These are phyloP conservation scores for Colletotrichum cuscutae DNA, from an alignment of 2,329 filamentous ascomycete genomes.

Conservation along the genomic window DNA sequence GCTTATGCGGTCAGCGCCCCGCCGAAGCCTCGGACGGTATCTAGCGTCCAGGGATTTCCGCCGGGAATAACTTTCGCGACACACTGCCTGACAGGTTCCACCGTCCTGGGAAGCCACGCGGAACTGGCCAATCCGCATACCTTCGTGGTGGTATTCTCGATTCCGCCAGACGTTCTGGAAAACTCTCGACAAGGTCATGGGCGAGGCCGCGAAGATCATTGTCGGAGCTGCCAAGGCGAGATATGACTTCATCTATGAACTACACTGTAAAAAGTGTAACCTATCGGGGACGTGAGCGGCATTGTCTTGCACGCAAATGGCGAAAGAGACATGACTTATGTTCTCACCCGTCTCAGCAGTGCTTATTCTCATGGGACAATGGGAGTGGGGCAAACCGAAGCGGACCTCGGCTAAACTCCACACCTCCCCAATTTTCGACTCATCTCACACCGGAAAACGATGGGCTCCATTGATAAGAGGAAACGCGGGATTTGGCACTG, in stretches of 20 bases:
- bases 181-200: neutral
- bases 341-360: neutral
- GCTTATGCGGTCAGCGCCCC: conserved; percentile 5
- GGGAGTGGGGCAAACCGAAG: conserved; percentile 8
- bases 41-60: neutral
- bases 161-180: neutral
- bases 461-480: conserved; percentile 15
- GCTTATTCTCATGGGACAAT: conserved; percentile 14
- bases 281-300: neutral
- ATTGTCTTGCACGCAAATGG: neutral
- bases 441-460: conserved; percentile 11
- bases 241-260: neutral
- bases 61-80: conserved; percentile 24
- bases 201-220: neutral
- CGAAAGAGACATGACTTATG: neutral
- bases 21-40: conserved; percentile 3
- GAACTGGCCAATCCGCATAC: neutral
- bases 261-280: too few species aligned
- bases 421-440: conserved; percentile 1
- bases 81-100: neutral
- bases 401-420: conserved; percentile 29
- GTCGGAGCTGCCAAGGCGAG: too few species aligned
- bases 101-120: neutral
- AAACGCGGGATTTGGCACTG: conserved; percentile 2
- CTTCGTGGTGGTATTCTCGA: conserved; percentile 8